These are phyloP conservation scores for Talaromyces rugulosus DNA, from an alignment of 2,329 filamentous ascomycete genomes.

Conservation along the genomic window DNA sequence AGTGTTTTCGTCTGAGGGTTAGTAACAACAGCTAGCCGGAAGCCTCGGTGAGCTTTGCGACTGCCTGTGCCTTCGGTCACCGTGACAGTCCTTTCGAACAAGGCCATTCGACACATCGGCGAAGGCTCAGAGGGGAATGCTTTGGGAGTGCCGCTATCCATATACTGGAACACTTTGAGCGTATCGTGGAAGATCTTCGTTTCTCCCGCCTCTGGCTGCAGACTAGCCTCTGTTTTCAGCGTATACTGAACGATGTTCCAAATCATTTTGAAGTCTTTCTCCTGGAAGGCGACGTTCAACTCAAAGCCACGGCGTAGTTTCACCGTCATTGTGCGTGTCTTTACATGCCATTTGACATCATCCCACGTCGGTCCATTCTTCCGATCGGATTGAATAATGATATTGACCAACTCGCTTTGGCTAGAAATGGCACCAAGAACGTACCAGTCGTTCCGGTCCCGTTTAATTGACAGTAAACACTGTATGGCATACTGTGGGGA, in stretches of 20 bases:
- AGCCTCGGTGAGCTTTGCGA: slow-evolving; percentile 72
- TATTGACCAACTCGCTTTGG: slow-evolving; percentile 71
- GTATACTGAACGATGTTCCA: slow-evolving; percentile 86
- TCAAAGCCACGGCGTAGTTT: slow-evolving; percentile 72
- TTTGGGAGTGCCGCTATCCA: slow-evolving; percentile 67
- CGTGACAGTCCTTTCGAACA: slow-evolving; percentile 69
- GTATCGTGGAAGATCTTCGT: slow-evolving; percentile 63
- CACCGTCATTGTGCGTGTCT: slow-evolving; percentile 62
- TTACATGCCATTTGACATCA: slow-evolving; percentile 73
- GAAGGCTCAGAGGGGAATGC: slow-evolving; percentile 73
- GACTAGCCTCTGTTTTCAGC: slow-evolving; percentile 66
- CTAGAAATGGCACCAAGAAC: slow-evolving; percentile 72
- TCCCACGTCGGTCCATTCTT: slow-evolving; percentile 71
- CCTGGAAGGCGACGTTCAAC: slow-evolving; percentile 65
- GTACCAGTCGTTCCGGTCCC: slow-evolving; percentile 64
- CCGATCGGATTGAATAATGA: slow-evolving; percentile 67
- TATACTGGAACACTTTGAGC: slow-evolving; percentile 73
- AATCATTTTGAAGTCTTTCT: slow-evolving; percentile 72
- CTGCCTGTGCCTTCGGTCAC: slow-evolving; percentile 69
- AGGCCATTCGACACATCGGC: slow-evolving; percentile 63
- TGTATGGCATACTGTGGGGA: slow-evolving; percentile 66
- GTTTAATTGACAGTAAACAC: slow-evolving; percentile 70
- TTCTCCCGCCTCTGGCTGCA: slow-evolving; percentile 68
- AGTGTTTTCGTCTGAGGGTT: slow-evolving; percentile 72
- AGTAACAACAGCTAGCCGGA: slow-evolving; percentile 72